Percentiles rank a stretch among this genome's conserved stretches.
Evolutionary conservation across 2,329 filamentous ascomycete species (phyloP).

Genomic region (Lachnellula occidentalis): DNA sequence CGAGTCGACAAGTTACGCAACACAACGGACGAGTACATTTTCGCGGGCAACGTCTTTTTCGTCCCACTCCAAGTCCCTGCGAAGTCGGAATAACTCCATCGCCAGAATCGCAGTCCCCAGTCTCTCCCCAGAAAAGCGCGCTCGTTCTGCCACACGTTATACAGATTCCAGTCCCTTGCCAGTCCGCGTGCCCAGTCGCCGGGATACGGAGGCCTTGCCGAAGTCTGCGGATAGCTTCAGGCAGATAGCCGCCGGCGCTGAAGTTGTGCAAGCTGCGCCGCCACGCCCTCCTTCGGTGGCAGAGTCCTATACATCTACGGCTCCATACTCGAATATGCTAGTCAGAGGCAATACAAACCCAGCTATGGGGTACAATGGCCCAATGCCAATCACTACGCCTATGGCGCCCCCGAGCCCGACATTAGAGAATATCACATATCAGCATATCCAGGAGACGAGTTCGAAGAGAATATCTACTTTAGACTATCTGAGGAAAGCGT

Average conservation of each 20-base stretch:
- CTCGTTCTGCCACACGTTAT: slow-evolving; percentile 14
- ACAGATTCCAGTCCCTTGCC: slow-evolving; percentile 15
- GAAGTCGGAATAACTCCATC: slow-evolving; percentile 39
- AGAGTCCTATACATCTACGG: slow-evolving; percentile 23
- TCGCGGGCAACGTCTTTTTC: slow-evolving; percentile 49
- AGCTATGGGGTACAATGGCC: slow-evolving; percentile 17
- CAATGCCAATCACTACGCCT: slow-evolving; percentile 9
- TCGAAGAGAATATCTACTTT: slow-evolving; percentile 91
- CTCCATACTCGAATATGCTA: slow-evolving; percentile 29
- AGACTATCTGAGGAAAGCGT: slow-evolving; percentile 91
- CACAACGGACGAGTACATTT: slow-evolving; percentile 46
- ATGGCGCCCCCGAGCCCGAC: slow-evolving; percentile 28
- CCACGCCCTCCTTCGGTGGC: slow-evolving; percentile 11
- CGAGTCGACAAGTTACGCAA: slow-evolving; percentile 17
- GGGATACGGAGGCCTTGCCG: slow-evolving; percentile 6
- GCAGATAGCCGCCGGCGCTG: slow-evolving; percentile 13
- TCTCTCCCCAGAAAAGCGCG: slow-evolving; percentile 19
- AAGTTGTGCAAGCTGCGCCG: slow-evolving; percentile 8
- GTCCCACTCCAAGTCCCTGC: slow-evolving; percentile 29
- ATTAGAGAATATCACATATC: slow-evolving; percentile 36
- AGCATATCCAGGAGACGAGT: slow-evolving; percentile 75
- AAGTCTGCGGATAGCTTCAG: slow-evolving; percentile 22
- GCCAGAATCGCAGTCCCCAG: slow-evolving; percentile 3
- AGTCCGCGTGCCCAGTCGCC: not conserved
- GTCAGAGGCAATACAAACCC: slow-evolving; percentile 25